These are phyloP conservation scores for Citropsis articulata DNA, from an alignment of 345 rosid species.

Conservation along the genomic window DNA sequence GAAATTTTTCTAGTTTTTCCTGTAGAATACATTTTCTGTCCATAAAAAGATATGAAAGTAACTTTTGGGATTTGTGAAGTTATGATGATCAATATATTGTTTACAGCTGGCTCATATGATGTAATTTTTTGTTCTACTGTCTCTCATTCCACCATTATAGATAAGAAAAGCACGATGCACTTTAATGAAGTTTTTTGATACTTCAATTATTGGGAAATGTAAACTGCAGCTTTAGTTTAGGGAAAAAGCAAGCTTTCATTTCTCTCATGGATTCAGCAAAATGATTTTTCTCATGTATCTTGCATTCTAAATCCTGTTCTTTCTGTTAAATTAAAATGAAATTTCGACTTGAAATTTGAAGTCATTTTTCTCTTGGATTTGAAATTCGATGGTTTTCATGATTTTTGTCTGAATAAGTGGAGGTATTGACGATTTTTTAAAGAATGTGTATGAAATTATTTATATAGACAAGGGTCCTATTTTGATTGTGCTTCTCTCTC, in stretches of 20 bases:
- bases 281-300: not conserved
- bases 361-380: too few species aligned
- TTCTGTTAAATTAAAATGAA: not conserved
- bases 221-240: not conserved
- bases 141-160: not conserved
- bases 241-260: not conserved
- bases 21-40: not conserved
- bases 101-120: not conserved
- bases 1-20: not conserved
- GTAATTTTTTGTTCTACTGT: not conserved
- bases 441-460: not conserved
- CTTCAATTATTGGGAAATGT: not conserved
- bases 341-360: too few species aligned
- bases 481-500: not conserved
- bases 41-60: not conserved
- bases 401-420: not conserved
- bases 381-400: not conserved
- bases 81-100: not conserved
- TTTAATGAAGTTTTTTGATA: not conserved
- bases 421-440: too few species aligned
- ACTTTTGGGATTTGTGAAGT: not conserved
- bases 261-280: not conserved
- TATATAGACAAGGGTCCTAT: too few species aligned
- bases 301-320: not conserved
- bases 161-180: not conserved